Evolutionary conservation across 352 stramenopile species (phyloP).

Genomic region (Albugo candida): DNA sequence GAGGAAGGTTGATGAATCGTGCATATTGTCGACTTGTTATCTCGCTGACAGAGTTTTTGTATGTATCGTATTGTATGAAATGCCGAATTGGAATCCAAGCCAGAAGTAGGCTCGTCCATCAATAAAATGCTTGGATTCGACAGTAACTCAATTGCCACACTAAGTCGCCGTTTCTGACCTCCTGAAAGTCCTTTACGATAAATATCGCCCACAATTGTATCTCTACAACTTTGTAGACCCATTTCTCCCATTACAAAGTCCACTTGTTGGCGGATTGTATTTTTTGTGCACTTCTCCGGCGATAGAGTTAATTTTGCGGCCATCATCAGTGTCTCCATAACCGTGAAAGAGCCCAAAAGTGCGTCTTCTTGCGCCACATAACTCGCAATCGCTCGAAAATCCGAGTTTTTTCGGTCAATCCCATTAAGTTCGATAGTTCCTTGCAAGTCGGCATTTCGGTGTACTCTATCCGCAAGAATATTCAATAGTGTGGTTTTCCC

Average conservation of each 20-base stretch:
- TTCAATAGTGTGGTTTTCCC: slow-evolving; percentile 14
- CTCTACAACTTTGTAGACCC: slow-evolving; percentile 17
- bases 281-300: slow-evolving; percentile 12
- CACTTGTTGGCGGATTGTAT: slow-evolving; percentile 16
- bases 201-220: slow-evolving; percentile 54
- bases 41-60: slow-evolving; percentile 9
- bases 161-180: slow-evolving; percentile 58
- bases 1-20: slow-evolving; percentile 60
- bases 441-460: slow-evolving; percentile 16
- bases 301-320: slow-evolving; percentile 29
- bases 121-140: slow-evolving; percentile 50
- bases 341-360: slow-evolving; percentile 40
- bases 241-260: slow-evolving; percentile 35
- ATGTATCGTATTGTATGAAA: slow-evolving; percentile 30
- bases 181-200: slow-evolving; percentile 56
- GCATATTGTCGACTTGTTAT: slow-evolving; percentile 26
- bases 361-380: slow-evolving; percentile 59
- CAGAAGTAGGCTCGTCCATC: slow-evolving; percentile 56
- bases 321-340: slow-evolving; percentile 42
- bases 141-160: slow-evolving; percentile 62
- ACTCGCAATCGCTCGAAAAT: slow-evolving; percentile 21
- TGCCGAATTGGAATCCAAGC: slow-evolving; percentile 25
- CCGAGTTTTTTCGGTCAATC: slow-evolving; percentile 10
- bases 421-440: slow-evolving; percentile 36
- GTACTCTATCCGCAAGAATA: slow-evolving; percentile 28